These are phyloP conservation scores for Rhynchospora pubera DNA, from an alignment of 176 grass and related monocot species.

Conservation along the genomic window DNA sequence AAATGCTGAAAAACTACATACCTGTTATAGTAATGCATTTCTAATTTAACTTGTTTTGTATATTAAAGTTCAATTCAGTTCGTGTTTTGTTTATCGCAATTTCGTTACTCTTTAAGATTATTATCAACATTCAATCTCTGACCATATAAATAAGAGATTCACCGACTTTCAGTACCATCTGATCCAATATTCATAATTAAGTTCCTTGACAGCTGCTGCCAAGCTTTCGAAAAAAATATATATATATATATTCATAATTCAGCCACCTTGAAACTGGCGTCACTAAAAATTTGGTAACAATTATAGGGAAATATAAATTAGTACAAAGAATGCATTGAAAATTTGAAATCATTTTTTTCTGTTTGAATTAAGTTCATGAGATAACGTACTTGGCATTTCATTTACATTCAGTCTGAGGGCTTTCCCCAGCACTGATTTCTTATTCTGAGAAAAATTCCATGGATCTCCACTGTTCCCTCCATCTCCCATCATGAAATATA, in stretches of 20 bases:
- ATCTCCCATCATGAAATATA: constrained; percentile 53
- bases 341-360: background rate
- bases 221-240: too few species aligned
- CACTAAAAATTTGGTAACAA: background rate
- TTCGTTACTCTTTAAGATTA: too few species aligned
- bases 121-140: background rate
- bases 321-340: background rate
- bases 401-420: constrained; percentile 35
- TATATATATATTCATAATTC: background rate
- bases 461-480: constrained; percentile 38
- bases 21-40: too few species aligned
- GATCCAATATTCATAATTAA: background rate
- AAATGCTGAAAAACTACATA: too few species aligned
- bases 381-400: constrained; percentile 21
- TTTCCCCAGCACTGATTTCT: constrained; percentile 43
- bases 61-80: too few species aligned
- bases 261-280: background rate
- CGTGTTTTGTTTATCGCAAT: too few species aligned
- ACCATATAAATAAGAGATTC: too few species aligned
- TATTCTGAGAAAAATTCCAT: constrained; percentile 47
- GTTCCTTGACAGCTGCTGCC: too few species aligned
- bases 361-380: background rate
- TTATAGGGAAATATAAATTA: background rate
- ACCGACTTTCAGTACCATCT: background rate
- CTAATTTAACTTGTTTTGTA: too few species aligned